Conservation (phyloP, 2,329 filamentous ascomycete genomes). For the Colletotrichum eremochloae region DNA sequence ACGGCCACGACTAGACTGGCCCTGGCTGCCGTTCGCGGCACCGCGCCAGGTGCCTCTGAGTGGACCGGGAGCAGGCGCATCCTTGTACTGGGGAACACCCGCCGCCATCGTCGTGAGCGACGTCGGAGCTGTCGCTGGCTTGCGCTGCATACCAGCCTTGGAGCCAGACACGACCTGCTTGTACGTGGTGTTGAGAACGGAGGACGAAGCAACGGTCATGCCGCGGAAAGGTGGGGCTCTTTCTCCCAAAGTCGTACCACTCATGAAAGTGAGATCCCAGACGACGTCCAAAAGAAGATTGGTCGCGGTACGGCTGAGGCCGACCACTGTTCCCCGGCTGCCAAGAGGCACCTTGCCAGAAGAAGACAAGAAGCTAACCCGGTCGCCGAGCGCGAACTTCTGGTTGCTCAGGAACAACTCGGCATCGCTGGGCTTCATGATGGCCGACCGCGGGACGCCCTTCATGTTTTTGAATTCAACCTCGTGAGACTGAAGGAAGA, state of each 20-base stretch:
- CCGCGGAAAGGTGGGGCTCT: constrained; percentile 94
- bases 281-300: constrained; percentile 89
- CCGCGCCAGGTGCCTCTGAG: constrained; percentile 71
- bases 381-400: constrained; percentile 85
- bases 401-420: constrained; percentile 92
- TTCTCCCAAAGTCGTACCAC: constrained; percentile 90
- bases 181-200: constrained; percentile 88
- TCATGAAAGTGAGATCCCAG: constrained; percentile 97
- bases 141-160: constrained; percentile 68
- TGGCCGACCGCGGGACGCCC: constrained; percentile 85
- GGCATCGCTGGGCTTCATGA: constrained; percentile 95
- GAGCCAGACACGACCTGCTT: constrained; percentile 83
- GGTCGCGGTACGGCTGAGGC: constrained; percentile 88
- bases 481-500: constrained; percentile 64
- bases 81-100: constrained; percentile 72
- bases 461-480: constrained; percentile 77
- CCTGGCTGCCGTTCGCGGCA: constrained; percentile 61
- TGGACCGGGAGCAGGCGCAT: constrained; percentile 66
- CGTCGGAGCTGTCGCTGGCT: constrained; percentile 59
- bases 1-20: constrained; percentile 50
- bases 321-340: constrained; percentile 92
- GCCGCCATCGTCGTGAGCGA: constrained; percentile 68
- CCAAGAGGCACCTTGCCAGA: constrained; percentile 96
- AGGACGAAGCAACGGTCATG: constrained; percentile 89
- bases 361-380: constrained; percentile 91